A percentile compares a stretch with the other conserved stretches of the same genome.
Evolutionary conservation across 2,329 filamentous ascomycete genomes (phyloP).

Genomic region (Mariannaea elegans): DNA sequence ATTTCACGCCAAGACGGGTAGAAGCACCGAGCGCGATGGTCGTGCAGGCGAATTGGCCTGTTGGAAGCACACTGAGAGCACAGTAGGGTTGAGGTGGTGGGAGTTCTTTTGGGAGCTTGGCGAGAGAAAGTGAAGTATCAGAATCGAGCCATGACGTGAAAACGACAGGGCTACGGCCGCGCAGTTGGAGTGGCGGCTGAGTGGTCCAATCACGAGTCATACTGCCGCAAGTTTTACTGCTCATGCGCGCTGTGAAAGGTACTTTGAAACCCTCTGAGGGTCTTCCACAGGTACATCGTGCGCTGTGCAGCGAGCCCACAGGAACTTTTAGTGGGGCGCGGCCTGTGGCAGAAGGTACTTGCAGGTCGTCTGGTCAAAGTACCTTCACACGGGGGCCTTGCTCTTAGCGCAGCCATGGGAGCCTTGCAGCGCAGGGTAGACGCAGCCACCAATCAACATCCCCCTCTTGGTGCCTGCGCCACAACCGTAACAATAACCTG

Average conservation of each 20-base stretch:
- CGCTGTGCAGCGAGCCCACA: background rate
- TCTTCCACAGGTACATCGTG: background rate
- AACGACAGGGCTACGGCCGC: background rate
- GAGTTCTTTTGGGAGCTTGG: background rate
- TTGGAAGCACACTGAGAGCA: background rate
- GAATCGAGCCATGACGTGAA: conserved; percentile 19
- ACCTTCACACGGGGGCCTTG: no score
- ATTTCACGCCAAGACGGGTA: background rate
- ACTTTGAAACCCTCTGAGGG: background rate
- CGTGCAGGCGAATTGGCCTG: conserved; percentile 3
- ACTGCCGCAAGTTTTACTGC: background rate
- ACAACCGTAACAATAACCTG: no score
- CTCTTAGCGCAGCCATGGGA: background rate
- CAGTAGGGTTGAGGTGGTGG: background rate
- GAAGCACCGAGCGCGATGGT: background rate
- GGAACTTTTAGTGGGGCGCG: background rate
- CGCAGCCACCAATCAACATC: background rate
- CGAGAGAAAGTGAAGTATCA: conserved; percentile 4
- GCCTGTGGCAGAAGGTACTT: background rate
- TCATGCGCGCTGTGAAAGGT: background rate
- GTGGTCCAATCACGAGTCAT: background rate
- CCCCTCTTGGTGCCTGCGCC: background rate
- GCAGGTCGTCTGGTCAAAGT: no score
- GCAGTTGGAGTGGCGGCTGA: conserved; percentile 2
- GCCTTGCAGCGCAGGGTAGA: conserved; percentile 7